Conservation (phyloP, 2,329 filamentous ascomycete genomes). For the Calycina herbarum region DNA sequence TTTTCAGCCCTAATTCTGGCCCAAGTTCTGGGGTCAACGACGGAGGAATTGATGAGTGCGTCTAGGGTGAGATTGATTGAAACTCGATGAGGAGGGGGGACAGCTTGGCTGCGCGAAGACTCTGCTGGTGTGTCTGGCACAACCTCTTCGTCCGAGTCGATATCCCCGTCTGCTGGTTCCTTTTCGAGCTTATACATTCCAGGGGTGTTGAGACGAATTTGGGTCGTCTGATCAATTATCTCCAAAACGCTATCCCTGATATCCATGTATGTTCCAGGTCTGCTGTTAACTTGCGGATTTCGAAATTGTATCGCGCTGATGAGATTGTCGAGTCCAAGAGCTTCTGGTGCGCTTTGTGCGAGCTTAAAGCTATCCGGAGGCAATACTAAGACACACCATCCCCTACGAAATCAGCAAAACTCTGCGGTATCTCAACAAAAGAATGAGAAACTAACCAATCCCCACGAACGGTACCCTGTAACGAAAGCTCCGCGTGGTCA, state of each 20-base stretch:
- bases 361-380: background rate
- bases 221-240: background rate
- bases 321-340: background rate
- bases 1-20: background rate
- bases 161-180: background rate
- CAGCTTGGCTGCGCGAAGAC: background rate
- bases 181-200: background rate
- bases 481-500: background rate
- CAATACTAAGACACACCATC: conserved; percentile 7
- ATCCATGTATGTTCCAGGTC: background rate
- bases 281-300: too few relatives aligned
- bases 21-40: background rate
- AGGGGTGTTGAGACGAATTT: background rate
- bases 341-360: background rate
- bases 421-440: background rate
- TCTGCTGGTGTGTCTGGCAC: background rate
- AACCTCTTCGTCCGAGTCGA: background rate
- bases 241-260: background rate
- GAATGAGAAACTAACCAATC: background rate
- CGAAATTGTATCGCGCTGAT: background rate
- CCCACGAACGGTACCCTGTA: background rate
- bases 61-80: background rate
- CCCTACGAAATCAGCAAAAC: background rate
- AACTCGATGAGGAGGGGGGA: background rate
- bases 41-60: background rate